Evolutionary conservation across 1,139 yeast species (phyloP), one percentile per base, ranked within the genome.

Genomic region (Geotrichum macrosporum): DNA sequence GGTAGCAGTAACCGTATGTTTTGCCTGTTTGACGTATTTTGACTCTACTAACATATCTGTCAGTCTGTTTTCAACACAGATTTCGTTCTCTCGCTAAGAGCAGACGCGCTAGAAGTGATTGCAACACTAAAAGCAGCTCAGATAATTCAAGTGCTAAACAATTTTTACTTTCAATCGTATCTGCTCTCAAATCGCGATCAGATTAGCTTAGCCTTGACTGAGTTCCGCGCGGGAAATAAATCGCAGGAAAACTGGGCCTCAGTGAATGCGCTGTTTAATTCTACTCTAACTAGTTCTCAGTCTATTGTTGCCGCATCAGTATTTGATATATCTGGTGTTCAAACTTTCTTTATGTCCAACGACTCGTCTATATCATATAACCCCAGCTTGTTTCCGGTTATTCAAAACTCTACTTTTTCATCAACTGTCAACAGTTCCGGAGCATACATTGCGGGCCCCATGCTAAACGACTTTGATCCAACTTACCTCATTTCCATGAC

Each of bases 111-210:
- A 33, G 78, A 77, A 58, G 86, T 85, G 41, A 84, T 87, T 13
- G 84, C 95, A 6, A 84, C 84, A 61, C 69, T 88, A 48, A 87
- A 86, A 63, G 78, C 92, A 0, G 76, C 92, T 0, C 96, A 88
- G 63, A 72, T 87, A 12, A 74, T 74, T 47, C 96, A 86, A 64
- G 75, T 78, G 32, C 67, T 85, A 51, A 75, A 76, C 53, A 75
- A 72, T 50, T 67, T 80, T 20, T 82, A 78, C 59, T 84, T 81
- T 61, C 95, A 86, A 62, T 76, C 81, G 2, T 75, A 75, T 50
- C 81, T 85, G 73, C 67, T 87, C n/a, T 70, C 87, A 2, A 71
- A 78, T 1, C 73, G 81, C 53, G 84, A 80, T 52, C 64, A 79
- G 1, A 63, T 87, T 8, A 81, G 80, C 52, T 59, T 65, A 22